Percentiles rank a stretch among this genome's conserved stretches.
Conservation (phyloP, 495 filamentous ascomycete species). For the Xylaria curta region DNA sequence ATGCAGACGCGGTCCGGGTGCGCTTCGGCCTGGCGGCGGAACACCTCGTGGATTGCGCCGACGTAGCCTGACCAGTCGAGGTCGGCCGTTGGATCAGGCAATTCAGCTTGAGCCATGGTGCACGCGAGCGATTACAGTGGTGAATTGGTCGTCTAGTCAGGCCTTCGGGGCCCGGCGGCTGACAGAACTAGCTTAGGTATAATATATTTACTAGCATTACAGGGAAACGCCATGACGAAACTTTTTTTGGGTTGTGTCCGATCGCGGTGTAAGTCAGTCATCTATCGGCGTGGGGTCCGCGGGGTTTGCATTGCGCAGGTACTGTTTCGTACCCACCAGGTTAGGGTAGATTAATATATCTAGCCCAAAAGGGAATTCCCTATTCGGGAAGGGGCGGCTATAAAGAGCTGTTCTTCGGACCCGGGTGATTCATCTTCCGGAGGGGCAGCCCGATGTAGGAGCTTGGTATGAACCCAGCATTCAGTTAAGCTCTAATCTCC, state of each 20-base stretch:
- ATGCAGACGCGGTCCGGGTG: slow-evolving; percentile 6
- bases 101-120: slow-evolving; percentile 30
- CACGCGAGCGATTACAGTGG: neutral
- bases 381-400: neutral
- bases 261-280: neutral
- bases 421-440: slow-evolving; percentile 20
- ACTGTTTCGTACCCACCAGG: neutral
- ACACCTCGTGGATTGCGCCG: slow-evolving; percentile 76
- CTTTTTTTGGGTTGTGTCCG: neutral
- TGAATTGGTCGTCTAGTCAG: neutral
- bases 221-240: neutral
- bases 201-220: neutral
- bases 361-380: slow-evolving; percentile 1
- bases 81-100: slow-evolving; percentile 78
- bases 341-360: neutral
- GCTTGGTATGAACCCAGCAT: neutral
- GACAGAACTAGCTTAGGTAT: neutral
- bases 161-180: neutral
- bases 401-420: neutral
- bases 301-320: neutral
- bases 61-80: slow-evolving; percentile 84
- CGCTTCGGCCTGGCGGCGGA: slow-evolving; percentile 62
- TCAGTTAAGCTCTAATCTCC: neutral
- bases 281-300: neutral
- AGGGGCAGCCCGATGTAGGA: slow-evolving; percentile 28